Base-by-base conservation (phyloP, 1,284 basidiomycete genomes). In the Cutaneotrichosporon spelunceum region DNA sequence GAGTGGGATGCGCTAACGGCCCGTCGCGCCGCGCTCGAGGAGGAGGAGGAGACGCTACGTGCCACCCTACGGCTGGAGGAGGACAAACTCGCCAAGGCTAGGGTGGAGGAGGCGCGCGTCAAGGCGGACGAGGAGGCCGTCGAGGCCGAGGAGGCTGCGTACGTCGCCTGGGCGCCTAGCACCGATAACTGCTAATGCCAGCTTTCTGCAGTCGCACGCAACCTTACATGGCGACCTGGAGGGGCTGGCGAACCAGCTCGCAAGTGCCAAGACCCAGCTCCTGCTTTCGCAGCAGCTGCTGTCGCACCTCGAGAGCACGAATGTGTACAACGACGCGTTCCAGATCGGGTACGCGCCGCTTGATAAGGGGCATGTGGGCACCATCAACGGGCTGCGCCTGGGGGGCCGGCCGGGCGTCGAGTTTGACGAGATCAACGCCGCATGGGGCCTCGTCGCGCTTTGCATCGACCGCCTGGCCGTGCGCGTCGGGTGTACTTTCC, bases 361-460 rank as follows among this genome's bases (percentile, higher is more conserved):
- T 63, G 67, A 88, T 90, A 19, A 89, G 19, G 39, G 39, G 19
- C 39, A 70, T 9, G 75, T 98, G 71, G 95, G 93, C 0, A 98
- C 95, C 10, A 99, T 99, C 78, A 99, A 99, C 73, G 93, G 93
- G 1, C 82, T 99, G 16, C 85, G 96, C 26, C 80, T 99, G 16
- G 96, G 96, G 1, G 85, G 94, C 63, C 85, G 94, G 11, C 87
- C 72, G 0, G 69, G 90, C 84, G 92, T 99, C 29, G 95, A 98
- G 73, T 99, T 95, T 94, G 86, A 91, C 6, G 96, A 99, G 79
- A 94, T 99, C 77, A 99, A 99, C 74, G 96, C 96, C 6, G 96
- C 96, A 3, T 97, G 95, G 93, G 96, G 96, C 0, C 90, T 98
- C 73, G 91, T 93, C 0, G 83, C 95, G n/a, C 81, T 99, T 23